Base-by-base conservation (phyloP, 768 basidiomycete genomes). In the Psilocybe azurescens region DNA sequence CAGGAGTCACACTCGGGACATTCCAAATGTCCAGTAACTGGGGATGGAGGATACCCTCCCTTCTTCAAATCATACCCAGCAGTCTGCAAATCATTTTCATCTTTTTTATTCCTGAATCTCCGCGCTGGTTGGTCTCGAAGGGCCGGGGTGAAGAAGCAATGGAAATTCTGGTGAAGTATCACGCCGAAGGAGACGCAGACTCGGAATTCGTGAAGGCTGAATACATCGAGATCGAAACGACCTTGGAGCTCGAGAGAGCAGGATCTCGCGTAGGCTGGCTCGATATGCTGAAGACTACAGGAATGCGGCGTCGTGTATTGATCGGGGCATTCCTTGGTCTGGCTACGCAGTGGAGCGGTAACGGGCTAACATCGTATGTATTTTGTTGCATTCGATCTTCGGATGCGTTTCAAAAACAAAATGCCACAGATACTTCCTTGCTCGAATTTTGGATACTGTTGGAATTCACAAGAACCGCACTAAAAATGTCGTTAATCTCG, bases 31-130 rank as follows among this genome's bases (percentile, higher is more conserved):
- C 66, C 0, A 82, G 66, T 53, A 80, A 85, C 65, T 88, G 86
- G 87, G 86, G 83, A 10, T 89, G 89, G 89, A 80, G 88, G n/a
- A 87, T 89, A 20, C 88, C 87, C 0, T 84, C 87, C n/a, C 67
- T 85, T 47, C 78, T 89, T 5, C 89, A 89, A 70, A 65, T 83
- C 36, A 69, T 80, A 0, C 88, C 88, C 1, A 83, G 81, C 61
- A 33, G 78, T 10, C 72, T 88, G 20, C 88, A 89, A 63, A 67
- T 89, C 48, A 61, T 64, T 29, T 86, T 89, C 70, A 78, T 89
- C 56, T 81, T 74, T 68, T 83, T 86, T 67, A 74, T 89, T 14
- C 87, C 87, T 2, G 88, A 90, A 67, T 87, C 86, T 10, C 88
- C 88, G 14, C 81, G 86, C 41, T 89, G 87, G 87, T 78, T 89